Evolutionary conservation across 805 yeast genomes (phyloP).

Genomic region (Cyberlindnera lachancei): DNA sequence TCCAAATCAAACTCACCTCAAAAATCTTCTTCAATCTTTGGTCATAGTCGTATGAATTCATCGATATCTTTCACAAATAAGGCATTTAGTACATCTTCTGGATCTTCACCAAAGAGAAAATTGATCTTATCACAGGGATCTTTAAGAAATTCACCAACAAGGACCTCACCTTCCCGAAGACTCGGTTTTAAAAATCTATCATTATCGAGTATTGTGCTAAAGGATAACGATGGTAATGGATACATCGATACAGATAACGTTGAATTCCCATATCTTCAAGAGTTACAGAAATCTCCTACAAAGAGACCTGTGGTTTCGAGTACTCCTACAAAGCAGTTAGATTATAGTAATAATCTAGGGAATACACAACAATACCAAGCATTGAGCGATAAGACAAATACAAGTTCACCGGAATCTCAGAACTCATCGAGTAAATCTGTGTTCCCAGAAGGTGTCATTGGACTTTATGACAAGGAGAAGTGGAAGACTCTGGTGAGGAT

Average conservation of each 20-base stretch:
- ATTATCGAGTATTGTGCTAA: constrained; percentile 19
- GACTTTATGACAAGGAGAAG: constrained; percentile 59
- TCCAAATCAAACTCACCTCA: constrained; percentile 18
- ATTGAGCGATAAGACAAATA: constrained; percentile 23
- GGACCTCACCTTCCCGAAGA: constrained; percentile 7
- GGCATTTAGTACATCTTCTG: constrained; percentile 7
- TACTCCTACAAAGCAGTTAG: background rate
- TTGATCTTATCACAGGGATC: too few relatives aligned
- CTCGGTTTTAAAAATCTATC: constrained; percentile 19
- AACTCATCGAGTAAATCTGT: constrained; percentile 31
- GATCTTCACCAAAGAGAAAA: constrained; percentile 13
- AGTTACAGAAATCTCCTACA: constrained; percentile 18
- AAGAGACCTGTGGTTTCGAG: constrained; percentile 5
- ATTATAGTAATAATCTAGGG: too few relatives aligned
- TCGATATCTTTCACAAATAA: constrained; percentile 11
- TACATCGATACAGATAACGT: constrained; percentile 9
- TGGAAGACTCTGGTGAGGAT: constrained; percentile 47
- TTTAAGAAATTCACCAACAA: constrained; percentile 6
- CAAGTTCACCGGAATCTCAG: constrained; percentile 27
- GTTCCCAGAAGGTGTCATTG: constrained; percentile 51
- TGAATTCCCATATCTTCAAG: constrained; percentile 19
- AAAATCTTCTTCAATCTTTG: constrained; percentile 20
- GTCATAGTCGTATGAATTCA: constrained; percentile 15
- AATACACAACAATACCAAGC: too few relatives aligned
- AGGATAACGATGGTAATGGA: constrained; percentile 9